These are phyloP conservation scores for Russula earlei DNA, from an alignment of 768 basidiomycete species.

Conservation along the genomic window DNA sequence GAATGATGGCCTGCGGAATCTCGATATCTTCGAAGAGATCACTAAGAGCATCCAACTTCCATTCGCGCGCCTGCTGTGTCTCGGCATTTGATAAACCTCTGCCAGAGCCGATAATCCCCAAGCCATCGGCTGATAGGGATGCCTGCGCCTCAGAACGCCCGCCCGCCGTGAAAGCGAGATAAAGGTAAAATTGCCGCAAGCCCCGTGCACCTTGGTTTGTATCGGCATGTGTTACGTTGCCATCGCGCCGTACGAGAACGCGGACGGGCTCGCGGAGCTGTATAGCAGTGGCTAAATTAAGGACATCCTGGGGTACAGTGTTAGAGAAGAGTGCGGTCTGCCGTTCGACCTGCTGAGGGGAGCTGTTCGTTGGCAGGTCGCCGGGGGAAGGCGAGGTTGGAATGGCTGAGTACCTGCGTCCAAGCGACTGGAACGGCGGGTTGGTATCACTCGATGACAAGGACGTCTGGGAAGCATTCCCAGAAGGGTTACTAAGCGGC, in stretches of 20 bases:
- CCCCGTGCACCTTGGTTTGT: slow-evolving; percentile 70
- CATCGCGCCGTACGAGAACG: slow-evolving; percentile 91
- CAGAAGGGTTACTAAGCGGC: slow-evolving; percentile 37
- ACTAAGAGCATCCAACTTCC: slow-evolving; percentile 88
- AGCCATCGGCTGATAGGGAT: slow-evolving; percentile 42
- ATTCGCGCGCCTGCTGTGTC: slow-evolving; percentile 79
- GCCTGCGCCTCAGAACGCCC: slow-evolving; percentile 50
- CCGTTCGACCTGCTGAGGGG: slow-evolving; percentile 49
- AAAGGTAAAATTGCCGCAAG: slow-evolving; percentile 92
- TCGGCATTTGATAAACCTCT: slow-evolving; percentile 72
- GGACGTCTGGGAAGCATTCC: slow-evolving; percentile 21
- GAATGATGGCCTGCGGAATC: slow-evolving; percentile 70
- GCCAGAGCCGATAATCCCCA: slow-evolving; percentile 93
- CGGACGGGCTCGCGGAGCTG: slow-evolving; percentile 93
- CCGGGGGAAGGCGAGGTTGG: slow-evolving; percentile 37
- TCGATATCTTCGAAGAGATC: slow-evolving; percentile 88
- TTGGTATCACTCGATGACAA: slow-evolving; percentile 14
- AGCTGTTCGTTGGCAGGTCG: slow-evolving; percentile 29
- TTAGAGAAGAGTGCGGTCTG: slow-evolving; percentile 96
- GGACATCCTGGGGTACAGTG: slow-evolving; percentile 95
- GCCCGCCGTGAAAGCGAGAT: slow-evolving; percentile 88
- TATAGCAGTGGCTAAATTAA: slow-evolving; percentile 89
- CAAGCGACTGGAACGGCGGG: slow-evolving; percentile 27
- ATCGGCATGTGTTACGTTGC: slow-evolving; percentile 63
- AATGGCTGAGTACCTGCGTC: slow-evolving; percentile 51